Evolutionary conservation across 352 stramenopile species (phyloP).

Genomic region (Globisporangium rhizosaccharum): DNA sequence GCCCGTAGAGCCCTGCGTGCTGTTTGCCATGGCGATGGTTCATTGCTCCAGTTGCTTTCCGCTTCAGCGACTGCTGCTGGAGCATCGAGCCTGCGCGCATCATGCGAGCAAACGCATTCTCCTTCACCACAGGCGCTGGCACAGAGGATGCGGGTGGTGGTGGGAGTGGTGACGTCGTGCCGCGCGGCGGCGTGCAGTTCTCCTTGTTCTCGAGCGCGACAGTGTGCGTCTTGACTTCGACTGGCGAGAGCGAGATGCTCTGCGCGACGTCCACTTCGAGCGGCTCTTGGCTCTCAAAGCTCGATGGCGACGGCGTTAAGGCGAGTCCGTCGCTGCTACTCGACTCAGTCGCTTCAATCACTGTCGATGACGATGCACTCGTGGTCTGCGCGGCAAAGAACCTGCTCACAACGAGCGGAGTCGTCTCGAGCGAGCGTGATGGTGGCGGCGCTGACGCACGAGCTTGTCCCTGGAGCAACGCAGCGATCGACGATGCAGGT

Average conservation of each 20-base stretch:
- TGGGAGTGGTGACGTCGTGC: conserved; percentile 4
- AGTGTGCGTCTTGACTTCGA: conserved; percentile 25
- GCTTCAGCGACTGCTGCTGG: conserved; percentile 50
- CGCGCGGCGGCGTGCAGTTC: conserved; percentile 22
- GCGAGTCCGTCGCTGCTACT: conserved; percentile 11
- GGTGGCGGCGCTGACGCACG: not conserved
- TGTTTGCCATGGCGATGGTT: conserved; percentile 8
- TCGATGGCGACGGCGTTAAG: conserved; percentile 9
- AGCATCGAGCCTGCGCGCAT: conserved; percentile 61
- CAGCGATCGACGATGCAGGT: not conserved
- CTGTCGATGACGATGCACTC: conserved; percentile 25
- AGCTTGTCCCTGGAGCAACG: not conserved
- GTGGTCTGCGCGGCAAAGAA: conserved; percentile 18
- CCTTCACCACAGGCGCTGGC: conserved; percentile 17
- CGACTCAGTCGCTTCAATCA: conserved; percentile 19
- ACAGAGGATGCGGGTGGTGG: conserved; percentile 8
- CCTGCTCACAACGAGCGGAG: conserved; percentile 13
- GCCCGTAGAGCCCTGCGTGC: not conserved
- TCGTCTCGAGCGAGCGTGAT: not conserved
- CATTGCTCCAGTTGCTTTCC: conserved; percentile 25
- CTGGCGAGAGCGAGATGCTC: conserved; percentile 49
- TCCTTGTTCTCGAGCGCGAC: conserved; percentile 29
- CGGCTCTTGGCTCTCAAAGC: conserved; percentile 56
- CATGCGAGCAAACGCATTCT: conserved; percentile 82
- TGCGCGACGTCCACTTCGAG: conserved; percentile 34